Evolutionary conservation across 495 filamentous ascomycete species (phyloP), one percentile per base, ranked within the genome.

Genomic region (Aspergillus campestris): DNA sequence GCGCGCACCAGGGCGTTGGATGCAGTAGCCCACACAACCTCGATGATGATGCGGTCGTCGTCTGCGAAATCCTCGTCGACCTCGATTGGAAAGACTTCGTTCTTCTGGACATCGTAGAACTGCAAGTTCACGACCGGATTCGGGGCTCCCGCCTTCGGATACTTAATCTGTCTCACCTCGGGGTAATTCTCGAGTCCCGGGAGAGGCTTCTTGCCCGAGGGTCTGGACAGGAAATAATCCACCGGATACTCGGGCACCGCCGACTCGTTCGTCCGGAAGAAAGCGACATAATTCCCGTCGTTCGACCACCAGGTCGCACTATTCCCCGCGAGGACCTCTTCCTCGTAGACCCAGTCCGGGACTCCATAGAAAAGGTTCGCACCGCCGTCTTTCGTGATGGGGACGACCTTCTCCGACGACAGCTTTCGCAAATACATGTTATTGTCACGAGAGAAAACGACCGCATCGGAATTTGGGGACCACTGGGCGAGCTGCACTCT

Each of bases 271-370:
- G 92, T 98, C 5, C 88, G 82, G 34, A 97, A 62, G 61, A 95
- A 97, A 13, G 92, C 89, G 49, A 98, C 62, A 60, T 82, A 92
- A 41, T 85, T 82, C 13, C 89, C 92, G 59, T 90, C 89, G 18
- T 81, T 74, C 13, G 87, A 89, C 88, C 87, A 97, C 92, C 92
- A 97, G 0, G 90, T 90, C 6, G 83, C 94, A 40, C 76, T 89
- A 52, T 87, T 85, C 3, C 79, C 81, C 1, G 67, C 50, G 51
- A 97, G 85, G 6, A 98, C 90, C 64, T 98, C 92, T 59, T 98
- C 92, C 59, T 98, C 92, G 53, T 96, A 98, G 0, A 98, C 92
- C 92, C 92, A 98, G 63, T 98, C 92, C 0, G 92, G 92, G n/a
- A 95, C 80, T 14, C 92, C 92, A 55, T 97, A 94, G 71, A 98